Evolutionary conservation across 1,139 yeast genomes (phyloP).

Genomic region (Geotrichum australiense): DNA sequence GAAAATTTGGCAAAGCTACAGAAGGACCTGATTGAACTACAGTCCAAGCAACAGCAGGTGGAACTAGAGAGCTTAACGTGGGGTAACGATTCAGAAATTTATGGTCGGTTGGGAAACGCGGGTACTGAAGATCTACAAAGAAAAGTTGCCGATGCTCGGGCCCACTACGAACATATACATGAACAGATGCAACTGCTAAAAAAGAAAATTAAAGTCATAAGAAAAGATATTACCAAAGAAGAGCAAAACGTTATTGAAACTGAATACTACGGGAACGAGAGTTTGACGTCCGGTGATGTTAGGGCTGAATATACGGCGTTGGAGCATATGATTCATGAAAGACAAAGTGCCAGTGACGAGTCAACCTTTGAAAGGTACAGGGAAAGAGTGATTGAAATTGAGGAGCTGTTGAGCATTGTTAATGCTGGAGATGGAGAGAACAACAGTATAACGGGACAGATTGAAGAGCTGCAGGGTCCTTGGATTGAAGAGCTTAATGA

Average conservation of each 20-base stretch:
- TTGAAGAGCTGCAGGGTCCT: slow-evolving; percentile 35
- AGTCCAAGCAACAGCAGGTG: slow-evolving; percentile 3
- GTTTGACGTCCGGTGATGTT: background rate
- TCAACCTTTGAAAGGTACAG: slow-evolving; percentile 23
- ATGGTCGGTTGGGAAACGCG: slow-evolving; percentile 10
- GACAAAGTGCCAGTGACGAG: slow-evolving; percentile 2
- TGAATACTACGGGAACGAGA: background rate
- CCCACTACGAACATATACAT: slow-evolving; percentile 20
- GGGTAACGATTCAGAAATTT: slow-evolving; percentile 9
- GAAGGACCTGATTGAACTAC: background rate
- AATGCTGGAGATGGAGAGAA: slow-evolving; percentile 28
- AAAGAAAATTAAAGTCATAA: slow-evolving; percentile 13
- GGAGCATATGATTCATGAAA: slow-evolving; percentile 10
- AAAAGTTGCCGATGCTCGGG: slow-evolving; percentile 21
- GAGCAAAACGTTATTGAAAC: slow-evolving; percentile 9
- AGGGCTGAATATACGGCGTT: slow-evolving; percentile 25
- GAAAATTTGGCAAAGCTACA: slow-evolving; percentile 1
- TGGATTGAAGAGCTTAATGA: slow-evolving; percentile 58
- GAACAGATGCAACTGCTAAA: slow-evolving; percentile 20
- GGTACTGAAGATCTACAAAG: slow-evolving; percentile 22
- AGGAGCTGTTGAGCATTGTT: slow-evolving; percentile 29
- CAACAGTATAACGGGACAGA: slow-evolving; percentile 33
- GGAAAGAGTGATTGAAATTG: slow-evolving; percentile 29
- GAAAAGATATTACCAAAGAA: slow-evolving; percentile 8
- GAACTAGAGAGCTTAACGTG: slow-evolving; percentile 1